Evolutionary conservation across 2,329 filamentous ascomycete species (phyloP).

Genomic region (Pleurostoma richardsiae): DNA sequence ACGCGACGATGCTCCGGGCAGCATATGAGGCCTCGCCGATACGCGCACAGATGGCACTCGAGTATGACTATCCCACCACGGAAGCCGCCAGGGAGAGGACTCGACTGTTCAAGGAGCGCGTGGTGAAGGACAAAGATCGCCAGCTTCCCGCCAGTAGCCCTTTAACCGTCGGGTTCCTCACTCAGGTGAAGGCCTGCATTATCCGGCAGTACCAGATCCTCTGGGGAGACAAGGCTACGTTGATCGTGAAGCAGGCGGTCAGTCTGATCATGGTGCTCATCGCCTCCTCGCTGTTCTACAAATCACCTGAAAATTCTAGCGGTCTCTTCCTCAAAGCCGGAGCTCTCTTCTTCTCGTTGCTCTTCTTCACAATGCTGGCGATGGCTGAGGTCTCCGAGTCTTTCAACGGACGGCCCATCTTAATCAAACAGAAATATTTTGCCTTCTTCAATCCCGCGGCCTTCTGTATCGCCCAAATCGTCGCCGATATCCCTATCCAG

Average conservation of each 20-base stretch:
- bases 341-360: conserved; percentile 57
- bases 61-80: conserved; percentile 52
- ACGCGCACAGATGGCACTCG: conserved; percentile 41
- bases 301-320: conserved; percentile 48
- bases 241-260: conserved; percentile 56
- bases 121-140: conserved; percentile 50
- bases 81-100: conserved; percentile 43
- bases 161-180: conserved; percentile 47
- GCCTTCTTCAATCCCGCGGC: conserved; percentile 53
- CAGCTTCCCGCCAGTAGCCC: conserved; percentile 48
- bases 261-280: conserved; percentile 57
- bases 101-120: conserved; percentile 45
- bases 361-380: conserved; percentile 57
- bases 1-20: conserved; percentile 33
- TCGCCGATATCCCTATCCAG: conserved; percentile 50
- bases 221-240: conserved; percentile 59
- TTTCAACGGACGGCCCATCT: conserved; percentile 54
- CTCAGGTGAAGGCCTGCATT: conserved; percentile 53
- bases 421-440: conserved; percentile 54
- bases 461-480: conserved; percentile 52
- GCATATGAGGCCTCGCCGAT: conserved; percentile 49
- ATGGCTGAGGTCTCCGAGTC: conserved; percentile 64
- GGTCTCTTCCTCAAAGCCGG: conserved; percentile 62
- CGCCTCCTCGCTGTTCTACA: conserved; percentile 63
- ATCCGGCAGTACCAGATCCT: conserved; percentile 60